Evolutionary conservation across 257 asterid genomes (phyloP).

Genomic region (Lavandula angustifolia): DNA sequence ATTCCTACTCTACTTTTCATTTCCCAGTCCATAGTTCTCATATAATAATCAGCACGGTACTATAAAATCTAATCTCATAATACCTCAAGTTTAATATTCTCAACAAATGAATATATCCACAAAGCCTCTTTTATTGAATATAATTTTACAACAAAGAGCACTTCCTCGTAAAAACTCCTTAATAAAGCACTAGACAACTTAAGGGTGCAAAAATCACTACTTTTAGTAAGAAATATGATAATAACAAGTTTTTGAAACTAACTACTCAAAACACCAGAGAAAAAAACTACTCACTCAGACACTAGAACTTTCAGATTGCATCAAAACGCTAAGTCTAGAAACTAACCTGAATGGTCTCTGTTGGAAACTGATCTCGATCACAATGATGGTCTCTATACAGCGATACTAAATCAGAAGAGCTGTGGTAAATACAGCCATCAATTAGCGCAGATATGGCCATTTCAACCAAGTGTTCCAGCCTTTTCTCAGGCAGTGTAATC

Average conservation of each 20-base stretch:
- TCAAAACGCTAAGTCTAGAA: conserved; percentile 27
- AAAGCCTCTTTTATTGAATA: conserved; percentile 3
- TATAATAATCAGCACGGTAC: conserved; percentile 5
- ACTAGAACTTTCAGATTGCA: conserved; percentile 9
- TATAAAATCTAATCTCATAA: neutral
- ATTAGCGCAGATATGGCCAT: conserved; percentile 63
- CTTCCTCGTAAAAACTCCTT: neutral
- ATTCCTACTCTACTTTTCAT: conserved; percentile 5
- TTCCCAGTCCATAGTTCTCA: conserved; percentile 1
- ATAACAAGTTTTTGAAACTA: conserved; percentile 8
- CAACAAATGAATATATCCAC: conserved; percentile 7
- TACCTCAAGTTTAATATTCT: neutral
- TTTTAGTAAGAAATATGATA: neutral
- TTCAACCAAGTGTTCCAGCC: conserved; percentile 86
- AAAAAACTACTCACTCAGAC: neutral
- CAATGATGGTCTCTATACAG: conserved; percentile 84
- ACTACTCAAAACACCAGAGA: neutral
- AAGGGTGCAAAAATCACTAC: neutral
- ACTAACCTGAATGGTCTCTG: conserved; percentile 79
- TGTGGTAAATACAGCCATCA: conserved; percentile 70
- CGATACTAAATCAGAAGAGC: conserved; percentile 48
- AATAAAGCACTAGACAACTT: conserved; percentile 9
- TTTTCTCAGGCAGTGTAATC: conserved; percentile 67
- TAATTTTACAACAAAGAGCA: neutral
- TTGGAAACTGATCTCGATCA: conserved; percentile 67